These are phyloP conservation scores for Chlorella sp. DNA, from an alignment of 139 green algal genomes.

Conservation along the genomic window DNA sequence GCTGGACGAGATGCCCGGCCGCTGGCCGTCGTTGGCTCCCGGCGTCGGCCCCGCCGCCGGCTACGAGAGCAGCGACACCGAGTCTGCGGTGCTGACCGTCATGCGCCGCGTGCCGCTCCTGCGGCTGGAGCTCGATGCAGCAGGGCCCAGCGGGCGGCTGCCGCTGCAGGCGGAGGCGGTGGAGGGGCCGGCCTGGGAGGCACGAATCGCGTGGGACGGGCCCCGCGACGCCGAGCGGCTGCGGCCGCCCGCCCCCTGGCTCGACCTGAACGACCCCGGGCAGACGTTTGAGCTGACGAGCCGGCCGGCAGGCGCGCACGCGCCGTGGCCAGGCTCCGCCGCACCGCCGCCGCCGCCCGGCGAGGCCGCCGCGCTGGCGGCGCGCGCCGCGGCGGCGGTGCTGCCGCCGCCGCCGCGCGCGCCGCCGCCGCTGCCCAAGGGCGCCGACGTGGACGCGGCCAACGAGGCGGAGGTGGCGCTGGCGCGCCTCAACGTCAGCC, in stretches of 20 bases:
- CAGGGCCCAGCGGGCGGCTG: too few relatives aligned
- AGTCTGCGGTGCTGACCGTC: too few relatives aligned
- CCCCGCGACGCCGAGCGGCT: neutral
- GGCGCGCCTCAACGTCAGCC: constrained; percentile 32
- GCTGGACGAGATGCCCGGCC: too few relatives aligned
- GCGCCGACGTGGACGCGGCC: neutral
- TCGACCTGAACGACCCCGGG: constrained; percentile 40
- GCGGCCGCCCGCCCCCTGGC: neutral
- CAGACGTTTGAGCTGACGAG: constrained; percentile 30
- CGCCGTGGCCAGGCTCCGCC: too few relatives aligned
- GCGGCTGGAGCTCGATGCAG: constrained; percentile 7
- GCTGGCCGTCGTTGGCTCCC: too few relatives aligned
- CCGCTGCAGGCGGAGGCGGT: constrained; percentile 5
- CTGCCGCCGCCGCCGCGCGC: constrained; percentile 8
- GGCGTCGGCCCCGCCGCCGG: too few relatives aligned
- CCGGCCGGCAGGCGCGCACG: too few relatives aligned
- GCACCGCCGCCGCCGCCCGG: neutral
- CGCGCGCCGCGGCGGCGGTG: constrained; percentile 3
- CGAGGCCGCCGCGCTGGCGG: neutral
- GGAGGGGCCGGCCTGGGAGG: constrained; percentile 11
- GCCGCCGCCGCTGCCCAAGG: neutral
- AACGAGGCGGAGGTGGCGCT: constrained; percentile 25
- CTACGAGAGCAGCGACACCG: too few relatives aligned
- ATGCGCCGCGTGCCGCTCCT: constrained; percentile 12
- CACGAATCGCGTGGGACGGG: constrained; percentile 18